phyloP scores from a whole-genome alignment of 495 filamentous ascomycete genomes.

The Venustampulla echinocandica region DNA sequence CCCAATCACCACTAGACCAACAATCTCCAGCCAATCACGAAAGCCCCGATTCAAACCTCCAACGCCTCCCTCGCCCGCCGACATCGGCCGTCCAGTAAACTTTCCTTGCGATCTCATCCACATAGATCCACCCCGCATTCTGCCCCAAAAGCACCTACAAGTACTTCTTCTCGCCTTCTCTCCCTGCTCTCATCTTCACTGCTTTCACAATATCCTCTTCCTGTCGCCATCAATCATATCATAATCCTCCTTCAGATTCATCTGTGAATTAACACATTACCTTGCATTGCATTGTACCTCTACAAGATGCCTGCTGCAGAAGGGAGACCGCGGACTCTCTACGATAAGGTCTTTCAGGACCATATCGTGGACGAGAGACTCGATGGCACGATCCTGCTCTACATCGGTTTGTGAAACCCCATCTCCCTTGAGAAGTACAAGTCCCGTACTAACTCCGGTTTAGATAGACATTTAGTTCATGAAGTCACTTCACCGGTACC shows the following conservation, averaged over 20 bases:
- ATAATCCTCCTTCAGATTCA: too few relatives aligned
- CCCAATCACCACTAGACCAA: too few relatives aligned
- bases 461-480: constrained; percentile 89
- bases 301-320: constrained; percentile 71
- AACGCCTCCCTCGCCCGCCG: neutral
- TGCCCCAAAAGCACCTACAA: too few relatives aligned
- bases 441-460: constrained; percentile 14
- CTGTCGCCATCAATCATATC: too few relatives aligned
- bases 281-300: neutral
- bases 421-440: neutral
- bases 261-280: too few relatives aligned
- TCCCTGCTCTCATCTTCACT: too few relatives aligned
- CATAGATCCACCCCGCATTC: too few relatives aligned
- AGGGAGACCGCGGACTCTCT: constrained; percentile 73
- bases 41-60: too few relatives aligned
- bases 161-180: too few relatives aligned
- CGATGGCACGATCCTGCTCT: constrained; percentile 85
- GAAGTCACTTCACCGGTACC: constrained; percentile 91
- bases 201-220: too few relatives aligned
- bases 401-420: constrained; percentile 58
- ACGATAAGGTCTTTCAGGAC: constrained; percentile 92
- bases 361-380: constrained; percentile 92
- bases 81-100: neutral
- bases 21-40: too few relatives aligned
- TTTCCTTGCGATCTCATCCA: too few relatives aligned